Base-by-base conservation (phyloP, 306 rosid genomes). In the Rubus parviflorus region DNA sequence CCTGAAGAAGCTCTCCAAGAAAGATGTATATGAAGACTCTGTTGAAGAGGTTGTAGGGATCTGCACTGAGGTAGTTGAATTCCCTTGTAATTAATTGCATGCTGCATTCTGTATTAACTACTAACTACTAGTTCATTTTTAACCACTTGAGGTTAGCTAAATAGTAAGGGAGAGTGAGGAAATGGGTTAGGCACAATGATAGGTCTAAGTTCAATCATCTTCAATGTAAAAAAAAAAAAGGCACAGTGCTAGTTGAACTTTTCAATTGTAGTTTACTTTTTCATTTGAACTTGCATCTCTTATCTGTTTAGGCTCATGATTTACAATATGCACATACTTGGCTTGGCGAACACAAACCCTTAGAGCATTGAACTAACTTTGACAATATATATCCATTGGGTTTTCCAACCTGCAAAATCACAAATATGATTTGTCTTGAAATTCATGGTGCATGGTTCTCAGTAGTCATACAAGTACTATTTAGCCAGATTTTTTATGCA, bases 1-100 rank as follows among this genome's bases (percentile, higher is more conserved):
- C 54, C 68, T 77, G 19, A 58, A 79, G 3, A 95, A 82, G 89
- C 97, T 92, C 54, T 85, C 86, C 7, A 88, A 92, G 86, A 95
- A 78, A 83, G 97, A 89, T 43, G 35, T 80, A 0, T 95, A 79
- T 70, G 91, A 88, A 42, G 95, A 89, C 30, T 85, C 93, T 6
- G 89, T 87, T 78, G 88, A 86, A 49, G 87, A 95, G 75, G 90
- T 95, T 45, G 91, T 92, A 2, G 87, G 86, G 66, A 76, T 95
- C 80, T 95, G 98, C 90, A 87, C 93, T 0, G 97, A 90, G 88
- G 98, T 94, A 84, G 68, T n/a, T 23, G 17, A 35, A n/a, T 35
- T 53, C 25, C 46, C 25, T 16, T 35, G 8, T 38, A 8, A 16
- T 38, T 38, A 7, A 37, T 8, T 38, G 13, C 7, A 3, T 42